These are phyloP conservation scores for Nakaseomyces sp. DNA, from an alignment of 1,139 yeast genomes.

Conservation along the genomic window DNA sequence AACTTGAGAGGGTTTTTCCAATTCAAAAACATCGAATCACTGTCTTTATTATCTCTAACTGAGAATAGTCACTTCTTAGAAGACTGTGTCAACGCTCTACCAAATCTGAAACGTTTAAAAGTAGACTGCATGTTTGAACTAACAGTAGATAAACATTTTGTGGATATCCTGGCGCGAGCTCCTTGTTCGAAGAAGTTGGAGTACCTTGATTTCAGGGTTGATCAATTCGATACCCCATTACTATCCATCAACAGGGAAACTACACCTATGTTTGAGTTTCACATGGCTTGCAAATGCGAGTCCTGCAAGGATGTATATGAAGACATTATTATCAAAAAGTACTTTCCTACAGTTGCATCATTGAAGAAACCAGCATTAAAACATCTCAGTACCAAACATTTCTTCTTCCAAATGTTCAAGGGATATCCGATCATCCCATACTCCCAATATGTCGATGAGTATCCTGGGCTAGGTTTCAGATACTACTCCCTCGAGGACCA, in stretches of 20 bases:
- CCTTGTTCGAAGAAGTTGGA: constrained; percentile 16
- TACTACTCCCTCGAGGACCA: constrained; percentile 19
- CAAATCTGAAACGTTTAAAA: constrained; percentile 16
- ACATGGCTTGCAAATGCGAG: constrained; percentile 23
- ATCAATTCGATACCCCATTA: constrained; percentile 18
- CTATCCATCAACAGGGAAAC: constrained; percentile 18
- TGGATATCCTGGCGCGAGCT: constrained; percentile 12
- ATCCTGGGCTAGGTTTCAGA: constrained; percentile 25
- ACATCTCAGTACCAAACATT: constrained; percentile 21
- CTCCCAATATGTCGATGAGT: constrained; percentile 18
- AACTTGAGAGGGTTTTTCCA: constrained; percentile 17
- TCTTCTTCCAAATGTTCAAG: constrained; percentile 22
- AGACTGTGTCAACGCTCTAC: constrained; percentile 14
- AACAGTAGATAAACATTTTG: constrained; percentile 10
- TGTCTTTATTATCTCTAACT: constrained; percentile 20
- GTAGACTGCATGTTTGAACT: constrained; percentile 26
- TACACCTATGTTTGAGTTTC: constrained; percentile 16
- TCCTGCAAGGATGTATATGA: constrained; percentile 19
- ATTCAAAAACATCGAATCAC: constrained; percentile 17
- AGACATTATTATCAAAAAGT: constrained; percentile 18
- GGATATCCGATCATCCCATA: constrained; percentile 27
- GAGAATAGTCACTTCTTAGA: constrained; percentile 18
- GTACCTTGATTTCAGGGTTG: constrained; percentile 23
- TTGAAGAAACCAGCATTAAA: constrained; percentile 15
- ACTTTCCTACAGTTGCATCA: constrained; percentile 20